Percentiles rank a stretch among this genome's conserved stretches.
Evolutionary conservation across 169 alveolate species (phyloP).

Genomic region (Toxoplasma gondii): DNA sequence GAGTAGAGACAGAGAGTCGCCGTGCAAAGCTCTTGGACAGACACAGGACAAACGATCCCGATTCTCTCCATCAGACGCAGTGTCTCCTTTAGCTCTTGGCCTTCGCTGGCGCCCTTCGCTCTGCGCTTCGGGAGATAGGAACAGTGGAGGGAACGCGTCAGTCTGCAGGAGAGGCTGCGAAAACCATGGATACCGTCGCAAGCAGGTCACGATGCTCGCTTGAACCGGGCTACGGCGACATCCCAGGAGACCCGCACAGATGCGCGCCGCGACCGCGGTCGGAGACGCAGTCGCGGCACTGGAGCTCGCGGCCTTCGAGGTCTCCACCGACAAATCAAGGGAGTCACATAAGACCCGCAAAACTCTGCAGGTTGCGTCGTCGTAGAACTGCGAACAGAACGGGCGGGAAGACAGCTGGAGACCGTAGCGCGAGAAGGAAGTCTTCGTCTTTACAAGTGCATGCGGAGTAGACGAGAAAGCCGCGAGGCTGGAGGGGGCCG

Average conservation of each 20-base stretch:
- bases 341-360: not conserved
- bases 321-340: not conserved
- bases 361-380: not conserved
- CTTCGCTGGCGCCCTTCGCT: no score
- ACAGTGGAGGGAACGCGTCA: not conserved
- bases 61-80: no score
- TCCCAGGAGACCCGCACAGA: not conserved
- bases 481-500: not conserved
- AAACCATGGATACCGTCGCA: constrained; percentile 28
- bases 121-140: no score
- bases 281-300: not conserved
- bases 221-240: not conserved
- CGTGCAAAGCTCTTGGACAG: not conserved
- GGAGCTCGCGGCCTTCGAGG: not conserved
- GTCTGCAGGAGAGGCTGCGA: not conserved
- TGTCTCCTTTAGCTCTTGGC: no score
- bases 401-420: not conserved
- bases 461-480: not conserved
- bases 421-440: not conserved
- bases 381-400: not conserved
- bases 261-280: constrained; percentile 1
- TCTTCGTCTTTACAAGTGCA: not conserved
- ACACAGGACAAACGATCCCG: not conserved
- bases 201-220: not conserved
- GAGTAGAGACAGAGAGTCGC: not conserved